Evolutionary conservation across 371 early-diverging fungal species (phyloP).

Genomic region (Mucor ambiguus): DNA sequence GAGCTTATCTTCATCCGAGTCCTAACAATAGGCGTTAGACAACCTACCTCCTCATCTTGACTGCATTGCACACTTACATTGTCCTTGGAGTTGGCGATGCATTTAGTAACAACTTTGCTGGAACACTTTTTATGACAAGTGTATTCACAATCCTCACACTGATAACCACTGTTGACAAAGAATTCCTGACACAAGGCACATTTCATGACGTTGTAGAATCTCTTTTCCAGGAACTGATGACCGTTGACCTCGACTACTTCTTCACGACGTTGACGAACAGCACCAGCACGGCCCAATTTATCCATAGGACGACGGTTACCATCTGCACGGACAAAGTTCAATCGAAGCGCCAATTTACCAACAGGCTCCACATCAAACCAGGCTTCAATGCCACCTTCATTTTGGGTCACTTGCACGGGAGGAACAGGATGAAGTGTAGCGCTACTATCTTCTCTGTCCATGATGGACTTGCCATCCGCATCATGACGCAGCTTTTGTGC

Average conservation of each 20-base stretch:
- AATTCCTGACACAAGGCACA: slow-evolving; percentile 94
- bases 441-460: slow-evolving; percentile 20
- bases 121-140: slow-evolving; percentile 35
- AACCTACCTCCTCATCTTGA: background rate
- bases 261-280: slow-evolving; percentile 83
- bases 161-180: slow-evolving; percentile 83
- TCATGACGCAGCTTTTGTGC: slow-evolving; percentile 39
- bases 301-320: slow-evolving; percentile 62
- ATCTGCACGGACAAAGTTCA: slow-evolving; percentile 69
- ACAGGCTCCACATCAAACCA: slow-evolving; percentile 93
- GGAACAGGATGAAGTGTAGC: slow-evolving; percentile 10
- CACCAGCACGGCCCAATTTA: slow-evolving; percentile 82
- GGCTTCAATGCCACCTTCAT: slow-evolving; percentile 65
- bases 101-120: slow-evolving; percentile 32
- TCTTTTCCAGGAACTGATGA: slow-evolving; percentile 84
- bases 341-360: slow-evolving; percentile 79
- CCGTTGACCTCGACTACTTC: slow-evolving; percentile 80
- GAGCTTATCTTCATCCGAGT: slow-evolving; percentile 64
- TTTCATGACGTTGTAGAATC: slow-evolving; percentile 91
- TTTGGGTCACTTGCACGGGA: slow-evolving; percentile 11
- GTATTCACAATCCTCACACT: slow-evolving; percentile 73
- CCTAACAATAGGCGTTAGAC: slow-evolving; percentile 20
- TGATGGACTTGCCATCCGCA: slow-evolving; percentile 17
- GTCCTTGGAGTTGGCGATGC: slow-evolving; percentile 43
- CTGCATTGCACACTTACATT: slow-evolving; percentile 20